Evolutionary conservation across 208 protist species (phyloP).

Genomic region (Leishmania major): DNA sequence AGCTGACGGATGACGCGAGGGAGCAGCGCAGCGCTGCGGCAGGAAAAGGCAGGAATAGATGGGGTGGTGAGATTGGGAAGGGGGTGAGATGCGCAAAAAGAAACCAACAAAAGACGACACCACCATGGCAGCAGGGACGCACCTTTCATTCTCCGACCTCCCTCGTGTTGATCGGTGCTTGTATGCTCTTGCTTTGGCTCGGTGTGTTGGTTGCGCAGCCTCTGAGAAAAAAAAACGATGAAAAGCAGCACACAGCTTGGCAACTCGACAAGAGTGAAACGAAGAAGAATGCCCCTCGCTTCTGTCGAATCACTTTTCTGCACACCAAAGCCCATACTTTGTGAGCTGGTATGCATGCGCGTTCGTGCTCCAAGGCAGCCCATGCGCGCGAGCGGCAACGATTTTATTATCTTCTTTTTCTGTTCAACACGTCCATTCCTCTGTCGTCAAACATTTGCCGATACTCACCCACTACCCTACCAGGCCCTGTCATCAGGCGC

Average conservation of each 20-base stretch:
- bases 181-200: neutral
- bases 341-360: neutral
- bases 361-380: neutral
- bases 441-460: too few relatives aligned
- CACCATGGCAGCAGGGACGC: neutral
- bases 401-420: neutral
- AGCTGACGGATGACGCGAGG: neutral
- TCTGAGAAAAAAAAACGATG: neutral
- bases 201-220: neutral
- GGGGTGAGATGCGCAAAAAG: neutral
- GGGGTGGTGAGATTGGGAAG: neutral
- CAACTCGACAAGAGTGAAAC: neutral
- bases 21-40: neutral
- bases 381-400: too few relatives aligned
- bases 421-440: neutral
- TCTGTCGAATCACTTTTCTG: neutral
- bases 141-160: neutral
- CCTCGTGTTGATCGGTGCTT: neutral
- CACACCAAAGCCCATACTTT: neutral
- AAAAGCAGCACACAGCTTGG: neutral
- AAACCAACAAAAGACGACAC: too few relatives aligned
- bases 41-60: neutral
- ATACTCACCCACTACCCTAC: too few relatives aligned
- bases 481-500: too few relatives aligned
- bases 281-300: neutral